Percentiles rank a stretch among this genome's conserved stretches.
phyloP scores from a whole-genome alignment of 164 flowering plant species.

The Macadamia tetraphylla region DNA sequence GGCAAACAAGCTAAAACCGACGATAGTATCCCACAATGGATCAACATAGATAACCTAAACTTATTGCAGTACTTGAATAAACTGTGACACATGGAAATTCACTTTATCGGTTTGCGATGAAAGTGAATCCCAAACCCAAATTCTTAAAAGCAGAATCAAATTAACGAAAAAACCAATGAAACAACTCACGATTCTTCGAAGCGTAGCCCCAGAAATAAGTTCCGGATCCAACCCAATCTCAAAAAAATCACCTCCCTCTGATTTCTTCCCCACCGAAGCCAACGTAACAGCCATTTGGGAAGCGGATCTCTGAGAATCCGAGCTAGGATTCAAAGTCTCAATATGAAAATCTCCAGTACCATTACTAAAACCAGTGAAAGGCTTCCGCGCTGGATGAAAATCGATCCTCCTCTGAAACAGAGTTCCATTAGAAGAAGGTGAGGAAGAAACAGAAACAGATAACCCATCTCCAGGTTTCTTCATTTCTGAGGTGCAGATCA shows the following conservation, averaged over 20 bases:
- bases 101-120: not conserved
- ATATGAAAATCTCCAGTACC: conserved; percentile 41
- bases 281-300: not conserved
- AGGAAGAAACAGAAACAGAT: not conserved
- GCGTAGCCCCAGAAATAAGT: conserved; percentile 47
- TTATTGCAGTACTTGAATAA: not conserved
- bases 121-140: not conserved
- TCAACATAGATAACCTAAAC: no score
- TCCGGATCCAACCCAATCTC: conserved; percentile 68
- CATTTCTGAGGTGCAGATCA: conserved; percentile 7
- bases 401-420: conserved; percentile 42
- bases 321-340: conserved; percentile 61
- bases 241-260: conserved; percentile 22
- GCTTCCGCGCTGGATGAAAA: conserved; percentile 54
- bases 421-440: conserved; percentile 9
- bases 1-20: no score
- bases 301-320: conserved; percentile 9
- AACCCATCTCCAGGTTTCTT: conserved; percentile 9
- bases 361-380: conserved; percentile 24
- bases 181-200: conserved; percentile 69
- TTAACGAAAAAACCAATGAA: not conserved
- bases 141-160: not conserved
- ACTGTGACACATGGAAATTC: not conserved
- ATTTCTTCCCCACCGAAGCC: conserved; percentile 21
- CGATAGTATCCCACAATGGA: no score